A percentile compares a stretch with the other conserved stretches of the same genome.
Evolutionary conservation across 2,329 filamentous ascomycete species (phyloP).

Genomic region (Berkeleyomyces rouxiae): DNA sequence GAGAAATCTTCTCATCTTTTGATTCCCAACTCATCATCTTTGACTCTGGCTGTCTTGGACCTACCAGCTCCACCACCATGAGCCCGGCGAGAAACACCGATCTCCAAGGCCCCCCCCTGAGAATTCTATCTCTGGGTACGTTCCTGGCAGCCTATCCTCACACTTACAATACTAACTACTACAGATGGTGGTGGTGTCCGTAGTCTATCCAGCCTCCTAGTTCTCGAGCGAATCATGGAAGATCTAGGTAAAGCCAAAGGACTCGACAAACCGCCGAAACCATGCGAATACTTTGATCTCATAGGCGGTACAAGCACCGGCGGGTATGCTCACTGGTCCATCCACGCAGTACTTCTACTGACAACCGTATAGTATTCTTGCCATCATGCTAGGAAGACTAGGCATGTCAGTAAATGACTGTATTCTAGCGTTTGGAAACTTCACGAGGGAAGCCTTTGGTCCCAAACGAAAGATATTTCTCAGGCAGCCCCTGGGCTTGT

Average conservation of each 20-base stretch:
- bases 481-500: no score
- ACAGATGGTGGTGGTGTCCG: constrained; percentile 18
- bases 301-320: constrained; percentile 21
- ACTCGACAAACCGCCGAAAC: constrained; percentile 15
- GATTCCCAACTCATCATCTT: no score
- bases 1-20: no score
- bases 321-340: constrained; percentile 14
- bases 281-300: constrained; percentile 19
- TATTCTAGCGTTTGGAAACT: no score
- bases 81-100: not conserved
- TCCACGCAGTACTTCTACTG: no score
- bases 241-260: constrained; percentile 13
- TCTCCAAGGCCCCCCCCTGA: not conserved
- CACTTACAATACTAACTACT: not conserved
- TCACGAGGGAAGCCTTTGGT: no score
- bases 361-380: no score
- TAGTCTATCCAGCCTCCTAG: constrained; percentile 18
- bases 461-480: no score
- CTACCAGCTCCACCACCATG: not conserved
- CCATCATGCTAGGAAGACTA: not conserved
- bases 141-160: not conserved
- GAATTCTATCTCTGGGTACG: not conserved
- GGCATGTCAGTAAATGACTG: not conserved
- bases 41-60: no score
- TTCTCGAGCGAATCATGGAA: constrained; percentile 18